Evolutionary conservation across 768 basidiomycete genomes (phyloP).

Genomic region (Galerina marginata): DNA sequence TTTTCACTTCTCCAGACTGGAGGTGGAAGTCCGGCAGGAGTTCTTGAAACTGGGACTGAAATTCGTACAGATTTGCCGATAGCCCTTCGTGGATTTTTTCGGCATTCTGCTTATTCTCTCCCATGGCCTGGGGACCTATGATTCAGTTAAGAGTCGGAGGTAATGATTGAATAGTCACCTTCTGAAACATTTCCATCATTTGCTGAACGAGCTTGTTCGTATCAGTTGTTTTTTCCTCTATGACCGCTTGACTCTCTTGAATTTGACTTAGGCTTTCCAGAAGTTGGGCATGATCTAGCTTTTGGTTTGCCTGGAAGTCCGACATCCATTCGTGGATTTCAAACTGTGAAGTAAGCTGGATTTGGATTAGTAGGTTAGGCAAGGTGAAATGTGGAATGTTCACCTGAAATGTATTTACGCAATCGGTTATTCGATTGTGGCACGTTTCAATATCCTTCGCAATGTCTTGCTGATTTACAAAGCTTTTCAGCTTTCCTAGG

Average conservation of each 20-base stretch:
- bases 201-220: slow-evolving; percentile 39
- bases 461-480: slow-evolving; percentile 52
- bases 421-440: slow-evolving; percentile 50
- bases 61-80: slow-evolving; percentile 52
- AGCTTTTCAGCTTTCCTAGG: slow-evolving; percentile 43
- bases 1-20: slow-evolving; percentile 55
- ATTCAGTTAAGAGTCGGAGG: not conserved
- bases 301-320: slow-evolving; percentile 41
- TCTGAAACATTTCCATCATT: slow-evolving; percentile 58
- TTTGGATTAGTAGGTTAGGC: no score
- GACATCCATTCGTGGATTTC: slow-evolving; percentile 55
- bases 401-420: slow-evolving; percentile 54
- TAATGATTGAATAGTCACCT: slow-evolving; percentile 30
- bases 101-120: slow-evolving; percentile 35
- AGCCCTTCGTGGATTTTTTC: slow-evolving; percentile 48
- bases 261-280: slow-evolving; percentile 50
- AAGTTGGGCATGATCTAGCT: slow-evolving; percentile 50
- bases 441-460: slow-evolving; percentile 49
- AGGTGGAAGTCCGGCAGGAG: slow-evolving; percentile 58
- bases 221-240: slow-evolving; percentile 36
- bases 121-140: slow-evolving; percentile 32
- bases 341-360: slow-evolving; percentile 49
- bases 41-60: slow-evolving; percentile 51
- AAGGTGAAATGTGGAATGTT: no score
- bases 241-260: slow-evolving; percentile 42